Conservation (phyloP, 1,284 basidiomycete species). For the Cutaneotrichosporon cutaneum region DNA sequence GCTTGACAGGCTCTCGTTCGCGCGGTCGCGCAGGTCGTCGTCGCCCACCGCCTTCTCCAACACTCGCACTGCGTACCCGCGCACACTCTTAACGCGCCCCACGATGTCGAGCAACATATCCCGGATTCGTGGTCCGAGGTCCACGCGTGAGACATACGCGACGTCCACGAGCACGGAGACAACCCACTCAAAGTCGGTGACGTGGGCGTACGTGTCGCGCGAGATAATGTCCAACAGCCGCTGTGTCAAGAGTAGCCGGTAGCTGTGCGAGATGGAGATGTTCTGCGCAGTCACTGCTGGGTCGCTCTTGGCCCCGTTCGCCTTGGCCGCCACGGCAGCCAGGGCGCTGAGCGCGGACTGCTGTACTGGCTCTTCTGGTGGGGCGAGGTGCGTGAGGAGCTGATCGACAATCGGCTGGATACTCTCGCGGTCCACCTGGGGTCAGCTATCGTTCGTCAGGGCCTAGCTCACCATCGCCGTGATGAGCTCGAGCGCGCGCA, state of each 20-base stretch:
- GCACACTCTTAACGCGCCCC: slow-evolving; percentile 72
- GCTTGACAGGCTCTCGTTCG: slow-evolving; percentile 41
- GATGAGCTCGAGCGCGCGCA: slow-evolving; percentile 90
- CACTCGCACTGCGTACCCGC: slow-evolving; percentile 74
- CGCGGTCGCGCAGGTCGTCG: slow-evolving; percentile 62
- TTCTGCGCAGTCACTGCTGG: slow-evolving; percentile 38
- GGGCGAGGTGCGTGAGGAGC: slow-evolving; percentile 77
- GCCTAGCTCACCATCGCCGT: slow-evolving; percentile 74
- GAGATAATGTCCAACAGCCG: slow-evolving; percentile 80
- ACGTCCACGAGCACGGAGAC: slow-evolving; percentile 88
- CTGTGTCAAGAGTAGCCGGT: slow-evolving; percentile 76
- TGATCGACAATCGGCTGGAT: slow-evolving; percentile 85
- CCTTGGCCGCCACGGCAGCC: slow-evolving; percentile 29
- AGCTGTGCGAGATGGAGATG: slow-evolving; percentile 63
- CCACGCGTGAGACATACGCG: slow-evolving; percentile 74
- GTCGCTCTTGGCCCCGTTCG: slow-evolving; percentile 21
- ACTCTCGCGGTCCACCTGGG: slow-evolving; percentile 74
- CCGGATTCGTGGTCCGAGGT: slow-evolving; percentile 71
- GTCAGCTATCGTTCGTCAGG: slow-evolving; percentile 13
- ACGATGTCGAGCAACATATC: slow-evolving; percentile 85
- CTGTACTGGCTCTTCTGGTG: slow-evolving; percentile 56
- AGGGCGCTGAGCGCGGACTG: slow-evolving; percentile 42
- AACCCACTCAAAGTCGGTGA: slow-evolving; percentile 95
- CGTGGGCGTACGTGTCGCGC: slow-evolving; percentile 76
- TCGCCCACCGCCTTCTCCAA: slow-evolving; percentile 78